phyloP scores from a whole-genome alignment of 2,329 filamentous ascomycete genomes.

The Monilinia fructigena region DNA sequence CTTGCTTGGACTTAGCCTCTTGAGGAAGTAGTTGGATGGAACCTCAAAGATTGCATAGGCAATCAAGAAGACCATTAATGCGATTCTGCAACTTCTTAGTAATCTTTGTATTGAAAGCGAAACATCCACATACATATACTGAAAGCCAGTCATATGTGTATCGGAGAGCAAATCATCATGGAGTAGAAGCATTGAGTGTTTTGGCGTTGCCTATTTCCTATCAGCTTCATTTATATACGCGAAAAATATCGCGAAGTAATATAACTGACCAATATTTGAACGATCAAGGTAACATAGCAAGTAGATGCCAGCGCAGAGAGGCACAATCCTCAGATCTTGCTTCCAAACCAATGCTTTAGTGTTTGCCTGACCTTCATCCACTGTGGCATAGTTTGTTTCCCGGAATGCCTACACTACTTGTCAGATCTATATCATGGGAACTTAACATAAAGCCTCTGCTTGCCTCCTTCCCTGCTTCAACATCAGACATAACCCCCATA shows the following conservation, averaged over 20 bases:
- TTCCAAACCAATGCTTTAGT: constrained; percentile 51
- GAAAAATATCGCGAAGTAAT: neutral
- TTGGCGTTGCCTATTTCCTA: constrained; percentile 53
- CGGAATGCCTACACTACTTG: neutral
- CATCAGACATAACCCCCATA: neutral
- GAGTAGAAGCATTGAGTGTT: constrained; percentile 59
- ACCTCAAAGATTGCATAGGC: constrained; percentile 51
- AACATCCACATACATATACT: constrained; percentile 51
- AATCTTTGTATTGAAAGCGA: neutral
- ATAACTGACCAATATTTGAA: constrained; percentile 58
- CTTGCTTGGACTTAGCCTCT: constrained; percentile 48
- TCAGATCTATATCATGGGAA: constrained; percentile 11
- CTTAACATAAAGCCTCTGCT: neutral
- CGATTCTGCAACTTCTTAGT: constrained; percentile 37
- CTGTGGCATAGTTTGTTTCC: neutral
- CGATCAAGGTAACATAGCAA: constrained; percentile 67
- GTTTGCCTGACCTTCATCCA: constrained; percentile 20
- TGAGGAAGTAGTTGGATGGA: constrained; percentile 51
- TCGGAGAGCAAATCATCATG: constrained; percentile 61
- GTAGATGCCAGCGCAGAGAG: constrained; percentile 63
- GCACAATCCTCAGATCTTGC: constrained; percentile 63
- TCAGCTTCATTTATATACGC: neutral
- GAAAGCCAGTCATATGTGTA: constrained; percentile 58
- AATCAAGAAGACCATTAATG: constrained; percentile 49
- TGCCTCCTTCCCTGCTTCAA: constrained; percentile 14